Percentiles rank a stretch among this genome's conserved stretches.
These are phyloP conservation scores for Starmerella apicola DNA, from an alignment of 805 yeast species.

Conservation along the genomic window DNA sequence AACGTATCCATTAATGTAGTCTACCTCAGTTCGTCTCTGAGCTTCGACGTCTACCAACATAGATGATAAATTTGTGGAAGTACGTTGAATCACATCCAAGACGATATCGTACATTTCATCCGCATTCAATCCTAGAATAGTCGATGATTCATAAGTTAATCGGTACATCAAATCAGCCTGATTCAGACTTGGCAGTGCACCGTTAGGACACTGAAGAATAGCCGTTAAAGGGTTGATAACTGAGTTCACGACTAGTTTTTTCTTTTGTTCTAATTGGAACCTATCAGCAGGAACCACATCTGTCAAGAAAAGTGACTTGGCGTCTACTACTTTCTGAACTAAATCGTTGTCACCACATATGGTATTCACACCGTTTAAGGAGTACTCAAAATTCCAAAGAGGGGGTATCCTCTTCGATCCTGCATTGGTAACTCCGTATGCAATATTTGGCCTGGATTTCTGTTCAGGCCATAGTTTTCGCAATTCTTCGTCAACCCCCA, in stretches of 20 bases:
- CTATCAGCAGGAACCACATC: conserved; percentile 30
- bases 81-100: conserved; percentile 32
- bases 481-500: conserved; percentile 55
- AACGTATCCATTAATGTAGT: conserved; percentile 73
- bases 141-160: conserved; percentile 37
- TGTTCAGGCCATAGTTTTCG: conserved; percentile 41
- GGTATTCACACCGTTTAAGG: conserved; percentile 43
- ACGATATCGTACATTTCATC: conserved; percentile 30
- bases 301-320: conserved; percentile 7
- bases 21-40: conserved; percentile 58
- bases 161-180: conserved; percentile 28
- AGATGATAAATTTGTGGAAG: conserved; percentile 52
- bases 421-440: conserved; percentile 71
- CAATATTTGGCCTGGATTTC: conserved; percentile 41
- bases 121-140: conserved; percentile 24
- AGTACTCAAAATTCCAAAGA: conserved; percentile 44
- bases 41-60: conserved; percentile 56
- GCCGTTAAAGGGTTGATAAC: conserved; percentile 81
- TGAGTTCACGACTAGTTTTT: conserved; percentile 66
- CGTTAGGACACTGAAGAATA: conserved; percentile 62
- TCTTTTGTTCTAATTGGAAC: conserved; percentile 48
- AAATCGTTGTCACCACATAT: background rate
- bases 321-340: background rate
- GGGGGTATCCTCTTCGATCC: conserved; percentile 51
- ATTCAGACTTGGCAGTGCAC: conserved; percentile 43